These are phyloP conservation scores for Wallemia hederae DNA, from an alignment of 1,284 basidiomycete genomes.

Conservation along the genomic window DNA sequence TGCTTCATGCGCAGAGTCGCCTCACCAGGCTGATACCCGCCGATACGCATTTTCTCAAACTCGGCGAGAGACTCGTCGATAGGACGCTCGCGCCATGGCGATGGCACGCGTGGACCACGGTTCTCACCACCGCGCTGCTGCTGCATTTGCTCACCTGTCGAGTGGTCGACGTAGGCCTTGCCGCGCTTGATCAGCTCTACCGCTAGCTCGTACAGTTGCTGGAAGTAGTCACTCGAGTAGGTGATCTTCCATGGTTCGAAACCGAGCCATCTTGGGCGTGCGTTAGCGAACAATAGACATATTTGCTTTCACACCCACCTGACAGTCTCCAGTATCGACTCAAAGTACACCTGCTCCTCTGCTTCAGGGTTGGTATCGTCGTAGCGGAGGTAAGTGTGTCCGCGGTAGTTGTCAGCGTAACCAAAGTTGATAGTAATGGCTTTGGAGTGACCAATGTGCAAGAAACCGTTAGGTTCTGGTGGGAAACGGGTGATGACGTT, in stretches of 20 bases:
- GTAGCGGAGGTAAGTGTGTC: constrained; percentile 74
- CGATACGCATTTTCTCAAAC: constrained; percentile 78
- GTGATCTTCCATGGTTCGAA: constrained; percentile 98
- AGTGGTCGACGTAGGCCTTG: constrained; percentile 87
- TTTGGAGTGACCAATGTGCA: constrained; percentile 46
- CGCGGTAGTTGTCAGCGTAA: constrained; percentile 69
- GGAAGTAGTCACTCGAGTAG: constrained; percentile 94
- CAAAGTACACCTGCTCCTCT: constrained; percentile 84
- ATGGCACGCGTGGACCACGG: constrained; percentile 56
- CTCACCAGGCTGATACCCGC: constrained; percentile 64
- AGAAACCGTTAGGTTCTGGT: constrained; percentile 38
- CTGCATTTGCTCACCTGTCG: constrained; percentile 86
- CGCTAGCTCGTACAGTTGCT: constrained; percentile 59
- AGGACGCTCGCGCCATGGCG: constrained; percentile 54
- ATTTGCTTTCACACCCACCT: constrained; percentile 18
- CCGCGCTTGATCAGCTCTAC: constrained; percentile 70
- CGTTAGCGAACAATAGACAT: background rate
- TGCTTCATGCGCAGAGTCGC: constrained; percentile 94
- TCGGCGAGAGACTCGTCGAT: constrained; percentile 56
- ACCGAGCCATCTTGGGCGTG: constrained; percentile 39
- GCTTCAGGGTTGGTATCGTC: constrained; percentile 98
- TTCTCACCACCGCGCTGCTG: constrained; percentile 54
- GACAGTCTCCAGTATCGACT: constrained; percentile 80
- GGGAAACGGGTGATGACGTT: constrained; percentile 88
- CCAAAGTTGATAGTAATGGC: constrained; percentile 97